Evolutionary conservation across 2,329 filamentous ascomycete species (phyloP).

Genomic region (Byssothecium circinans): DNA sequence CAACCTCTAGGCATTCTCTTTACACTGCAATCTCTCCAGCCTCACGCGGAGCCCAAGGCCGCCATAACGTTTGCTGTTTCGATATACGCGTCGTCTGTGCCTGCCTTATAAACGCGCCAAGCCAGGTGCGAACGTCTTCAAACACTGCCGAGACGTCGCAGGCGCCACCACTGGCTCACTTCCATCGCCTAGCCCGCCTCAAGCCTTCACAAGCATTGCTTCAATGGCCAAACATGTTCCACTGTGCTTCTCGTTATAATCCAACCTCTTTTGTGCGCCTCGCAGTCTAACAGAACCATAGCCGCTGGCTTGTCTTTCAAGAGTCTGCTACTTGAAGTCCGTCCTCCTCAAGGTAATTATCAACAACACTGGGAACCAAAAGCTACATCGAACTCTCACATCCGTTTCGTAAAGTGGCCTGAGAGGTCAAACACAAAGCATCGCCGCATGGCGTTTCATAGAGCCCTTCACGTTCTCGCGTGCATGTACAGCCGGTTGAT

Average conservation of each 20-base stretch:
- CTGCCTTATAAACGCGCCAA: conserved; percentile 6
- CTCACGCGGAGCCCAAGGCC: conserved; percentile 3
- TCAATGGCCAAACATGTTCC: conserved; percentile 15
- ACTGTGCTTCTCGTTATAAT: neutral
- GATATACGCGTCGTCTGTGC: conserved; percentile 5
- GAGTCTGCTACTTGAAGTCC: too few relatives aligned
- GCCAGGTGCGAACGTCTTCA: conserved; percentile 11
- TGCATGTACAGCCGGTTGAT: neutral
- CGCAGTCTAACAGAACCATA: neutral
- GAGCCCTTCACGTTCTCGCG: neutral
- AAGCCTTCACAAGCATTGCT: conserved; percentile 16
- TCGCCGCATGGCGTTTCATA: conserved; percentile 16
- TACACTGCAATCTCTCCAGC: conserved; percentile 4
- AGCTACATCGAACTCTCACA: neutral
- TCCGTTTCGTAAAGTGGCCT: neutral
- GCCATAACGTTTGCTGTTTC: neutral
- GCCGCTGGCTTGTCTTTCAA: neutral
- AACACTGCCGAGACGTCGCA: conserved; percentile 16
- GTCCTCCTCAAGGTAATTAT: too few relatives aligned
- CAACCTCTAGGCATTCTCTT: neutral
- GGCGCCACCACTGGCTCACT: conserved; percentile 5
- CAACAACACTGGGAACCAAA: too few relatives aligned
- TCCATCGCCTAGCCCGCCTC: conserved; percentile 18
- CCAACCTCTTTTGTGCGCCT: neutral
- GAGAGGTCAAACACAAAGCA: conserved; percentile 16